These are phyloP conservation scores for Pelargonium australe DNA, from an alignment of 441 rosid species.

Conservation along the genomic window DNA sequence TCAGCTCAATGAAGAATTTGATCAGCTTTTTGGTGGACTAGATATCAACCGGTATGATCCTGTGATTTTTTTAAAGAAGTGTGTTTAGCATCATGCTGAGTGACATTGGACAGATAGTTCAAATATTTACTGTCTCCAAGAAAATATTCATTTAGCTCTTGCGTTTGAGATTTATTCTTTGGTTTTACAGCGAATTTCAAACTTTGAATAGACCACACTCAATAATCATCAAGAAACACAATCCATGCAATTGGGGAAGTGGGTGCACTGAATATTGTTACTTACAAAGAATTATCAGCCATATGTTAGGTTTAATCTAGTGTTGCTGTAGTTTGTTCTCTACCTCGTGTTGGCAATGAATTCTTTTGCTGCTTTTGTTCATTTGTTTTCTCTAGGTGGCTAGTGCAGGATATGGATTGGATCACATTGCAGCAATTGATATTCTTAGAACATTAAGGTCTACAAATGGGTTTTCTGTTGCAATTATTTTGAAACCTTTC, in stretches of 20 bases:
- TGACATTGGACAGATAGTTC: not conserved
- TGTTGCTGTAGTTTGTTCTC: not conserved
- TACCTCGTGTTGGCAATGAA: not conserved
- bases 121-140: not conserved
- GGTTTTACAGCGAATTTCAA: not conserved
- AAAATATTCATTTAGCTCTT: not conserved
- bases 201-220: not conserved
- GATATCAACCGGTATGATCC: not conserved
- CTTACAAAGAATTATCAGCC: not conserved
- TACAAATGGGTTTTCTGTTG: constrained; percentile 47
- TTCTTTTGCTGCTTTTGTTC: not conserved
- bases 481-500: constrained; percentile 77
- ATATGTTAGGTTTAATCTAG: not conserved
- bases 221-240: not conserved
- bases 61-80: not conserved
- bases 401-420: constrained; percentile 70
- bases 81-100: not conserved
- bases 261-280: not conserved
- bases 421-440: constrained; percentile 50
- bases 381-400: constrained; percentile 43
- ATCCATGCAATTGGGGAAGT: not conserved
- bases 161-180: not conserved
- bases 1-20: not conserved
- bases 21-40: not conserved
- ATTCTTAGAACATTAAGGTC: constrained; percentile 51